These are phyloP conservation scores for Aspergillus pseudoterreus DNA, from an alignment of 2,329 filamentous ascomycete genomes.

Conservation along the genomic window DNA sequence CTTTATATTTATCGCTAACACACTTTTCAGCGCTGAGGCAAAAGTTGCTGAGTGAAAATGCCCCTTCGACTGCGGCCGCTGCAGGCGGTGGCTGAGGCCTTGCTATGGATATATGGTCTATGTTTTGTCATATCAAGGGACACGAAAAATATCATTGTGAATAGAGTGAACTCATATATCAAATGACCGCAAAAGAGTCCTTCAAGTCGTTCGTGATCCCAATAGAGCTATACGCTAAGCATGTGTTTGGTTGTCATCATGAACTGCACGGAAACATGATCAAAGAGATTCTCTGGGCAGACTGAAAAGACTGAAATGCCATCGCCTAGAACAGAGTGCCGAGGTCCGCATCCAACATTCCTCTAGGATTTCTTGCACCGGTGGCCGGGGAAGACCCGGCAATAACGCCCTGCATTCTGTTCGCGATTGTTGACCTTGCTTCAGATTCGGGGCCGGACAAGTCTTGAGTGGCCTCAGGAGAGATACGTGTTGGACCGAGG, in stretches of 20 bases:
- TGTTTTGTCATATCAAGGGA: too few relatives aligned
- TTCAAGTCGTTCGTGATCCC: too few relatives aligned
- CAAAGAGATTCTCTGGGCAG: too few relatives aligned
- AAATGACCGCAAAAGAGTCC: too few relatives aligned
- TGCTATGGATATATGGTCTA: too few relatives aligned
- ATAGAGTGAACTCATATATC: background rate
- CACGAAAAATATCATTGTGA: background rate
- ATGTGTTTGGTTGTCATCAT: too few relatives aligned
- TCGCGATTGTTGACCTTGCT: background rate
- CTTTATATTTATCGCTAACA: constrained; percentile 15
- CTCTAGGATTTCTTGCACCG: constrained; percentile 3
- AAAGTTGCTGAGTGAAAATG: constrained; percentile 48
- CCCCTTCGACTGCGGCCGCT: constrained; percentile 29
- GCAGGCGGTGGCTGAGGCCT: constrained; percentile 18
- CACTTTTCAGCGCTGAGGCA: constrained; percentile 46
- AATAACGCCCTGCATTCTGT: background rate
- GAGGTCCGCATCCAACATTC: constrained; percentile 22
- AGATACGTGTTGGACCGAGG: constrained; percentile 20
- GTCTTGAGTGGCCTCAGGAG: background rate
- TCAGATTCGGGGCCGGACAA: background rate
- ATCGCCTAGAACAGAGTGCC: constrained; percentile 25
- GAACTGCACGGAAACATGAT: too few relatives aligned
- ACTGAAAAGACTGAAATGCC: background rate
- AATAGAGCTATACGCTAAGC: too few relatives aligned
- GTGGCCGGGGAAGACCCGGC: constrained; percentile 7